Evolutionary conservation across 164 flowering plant species (phyloP).

Genomic region (Vitis cinerea): DNA sequence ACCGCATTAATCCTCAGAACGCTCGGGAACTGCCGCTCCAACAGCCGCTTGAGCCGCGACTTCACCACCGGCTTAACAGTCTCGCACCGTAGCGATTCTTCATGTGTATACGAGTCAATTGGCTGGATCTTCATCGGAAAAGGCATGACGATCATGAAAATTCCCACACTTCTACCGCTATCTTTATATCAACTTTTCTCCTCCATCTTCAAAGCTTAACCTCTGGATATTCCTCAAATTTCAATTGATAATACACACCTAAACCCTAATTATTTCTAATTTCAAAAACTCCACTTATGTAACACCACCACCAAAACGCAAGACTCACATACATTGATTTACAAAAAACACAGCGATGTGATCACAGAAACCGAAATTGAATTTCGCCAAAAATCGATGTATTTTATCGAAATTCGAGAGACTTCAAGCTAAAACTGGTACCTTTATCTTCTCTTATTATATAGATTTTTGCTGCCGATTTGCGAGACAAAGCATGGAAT

Average conservation of each 20-base stretch:
- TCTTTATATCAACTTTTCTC: neutral
- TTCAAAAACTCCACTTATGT: no score
- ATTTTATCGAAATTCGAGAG: slow-evolving; percentile 3
- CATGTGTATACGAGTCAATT: slow-evolving; percentile 24
- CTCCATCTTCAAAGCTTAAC: neutral
- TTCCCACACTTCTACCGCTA: neutral
- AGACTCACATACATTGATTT: no score
- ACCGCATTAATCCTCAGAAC: slow-evolving; percentile 24
- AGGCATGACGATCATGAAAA: slow-evolving; percentile 15
- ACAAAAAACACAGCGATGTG: neutral
- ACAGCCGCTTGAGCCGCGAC: slow-evolving; percentile 34
- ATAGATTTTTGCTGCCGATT: slow-evolving; percentile 8
- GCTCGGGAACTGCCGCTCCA: slow-evolving; percentile 33
- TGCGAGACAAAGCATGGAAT: slow-evolving; percentile 32
- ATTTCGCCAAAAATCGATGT: slow-evolving; percentile 2
- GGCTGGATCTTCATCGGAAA: slow-evolving; percentile 47
- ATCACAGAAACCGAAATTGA: slow-evolving; percentile 6
- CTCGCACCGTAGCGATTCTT: slow-evolving; percentile 11
- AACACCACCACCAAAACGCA: no score
- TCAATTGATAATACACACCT: no score
- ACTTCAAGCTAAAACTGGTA: slow-evolving; percentile 5
- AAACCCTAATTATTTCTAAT: no score
- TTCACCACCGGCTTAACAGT: slow-evolving; percentile 32
- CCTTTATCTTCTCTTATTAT: slow-evolving; percentile 14
- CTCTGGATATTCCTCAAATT: no score